Evolutionary conservation across 2,329 filamentous ascomycete species (phyloP), one percentile per base, ranked within the genome.

Genomic region (Metarhizium humberi): DNA sequence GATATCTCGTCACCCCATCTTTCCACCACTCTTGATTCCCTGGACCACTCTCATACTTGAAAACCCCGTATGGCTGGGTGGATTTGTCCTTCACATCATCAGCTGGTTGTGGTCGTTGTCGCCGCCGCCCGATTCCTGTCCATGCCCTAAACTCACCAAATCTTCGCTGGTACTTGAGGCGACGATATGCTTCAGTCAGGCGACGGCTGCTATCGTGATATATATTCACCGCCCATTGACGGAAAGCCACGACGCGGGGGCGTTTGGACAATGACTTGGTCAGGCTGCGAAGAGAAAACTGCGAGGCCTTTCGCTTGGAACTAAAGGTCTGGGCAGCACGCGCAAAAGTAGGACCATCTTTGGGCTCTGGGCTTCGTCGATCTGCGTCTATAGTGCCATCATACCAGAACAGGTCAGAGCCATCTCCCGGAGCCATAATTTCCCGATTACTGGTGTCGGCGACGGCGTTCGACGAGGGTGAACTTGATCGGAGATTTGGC

Each of bases 1-100:
- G 64, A 54, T 67, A 72, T 55, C 62, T 66, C 25, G 62, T 62
- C 3, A 68, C 65, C 4, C 68, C 69, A 7, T 69, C 68, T 50
- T 60, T 64, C 71, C 71, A 73, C 69, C 70, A 72, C 16, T 66
- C 64, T 38, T 67, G 59, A 36, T 63, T 59, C 13, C 61, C 62
- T 46, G 58, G 56, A 40, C 56, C 58, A 42, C 58, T 56, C 18
- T 69, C 63, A 30, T 65, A 51, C 3, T 61, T 60, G 54, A 68
- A 69, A 2, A 59, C 36, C 36, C 58, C 60, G 51, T 60, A 62
- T 5, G 45, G 59, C 62, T 32, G 42, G 42, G 64, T 60, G 7
- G 60, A n/a, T 29, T 65, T 66, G n/a, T 56, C 58, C 53, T 62
- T 63, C 40, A 61, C 55, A 3, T 60, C 52, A 54, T 66, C 63